These are phyloP conservation scores for Hyphopichia fennica DNA, from an alignment of 1,139 yeast species.

Conservation along the genomic window DNA sequence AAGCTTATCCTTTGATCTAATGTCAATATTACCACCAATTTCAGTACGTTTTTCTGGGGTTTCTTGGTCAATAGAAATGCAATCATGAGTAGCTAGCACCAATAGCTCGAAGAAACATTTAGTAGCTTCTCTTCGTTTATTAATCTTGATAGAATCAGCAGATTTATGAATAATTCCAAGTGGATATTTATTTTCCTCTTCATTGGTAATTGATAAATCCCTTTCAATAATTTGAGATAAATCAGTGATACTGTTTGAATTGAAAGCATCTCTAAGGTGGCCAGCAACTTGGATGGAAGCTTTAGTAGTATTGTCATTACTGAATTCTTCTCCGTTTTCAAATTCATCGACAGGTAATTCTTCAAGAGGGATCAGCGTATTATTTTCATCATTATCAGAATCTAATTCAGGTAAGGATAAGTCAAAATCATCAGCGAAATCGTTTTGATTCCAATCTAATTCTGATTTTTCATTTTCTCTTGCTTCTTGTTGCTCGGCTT, in stretches of 20 bases:
- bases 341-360: constrained; percentile 8
- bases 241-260: constrained; percentile 17
- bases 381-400: constrained; percentile 13
- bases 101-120: constrained; percentile 79
- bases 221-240: constrained; percentile 44
- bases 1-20: constrained; percentile 52
- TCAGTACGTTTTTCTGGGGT: constrained; percentile 19
- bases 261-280: constrained; percentile 42
- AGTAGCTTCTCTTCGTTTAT: constrained; percentile 62
- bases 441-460: constrained; percentile 16
- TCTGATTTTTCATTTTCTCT: constrained; percentile 15
- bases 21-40: constrained; percentile 59
- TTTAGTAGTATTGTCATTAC: constrained; percentile 21
- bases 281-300: constrained; percentile 59
- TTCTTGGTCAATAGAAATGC: constrained; percentile 62
- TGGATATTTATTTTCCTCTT: constrained; percentile 18
- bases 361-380: constrained; percentile 10
- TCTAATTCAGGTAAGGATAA: constrained; percentile 40
- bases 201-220: constrained; percentile 26
- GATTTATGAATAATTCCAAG: constrained; percentile 25
- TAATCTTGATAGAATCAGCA: constrained; percentile 17
- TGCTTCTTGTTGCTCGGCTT: constrained; percentile 14
- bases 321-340: constrained; percentile 13
- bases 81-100: constrained; percentile 78
- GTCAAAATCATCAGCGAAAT: constrained; percentile 31